Evolutionary conservation across 768 basidiomycete genomes (phyloP), one percentile per base, ranked within the genome.

Genomic region (Mycena vitilis): DNA sequence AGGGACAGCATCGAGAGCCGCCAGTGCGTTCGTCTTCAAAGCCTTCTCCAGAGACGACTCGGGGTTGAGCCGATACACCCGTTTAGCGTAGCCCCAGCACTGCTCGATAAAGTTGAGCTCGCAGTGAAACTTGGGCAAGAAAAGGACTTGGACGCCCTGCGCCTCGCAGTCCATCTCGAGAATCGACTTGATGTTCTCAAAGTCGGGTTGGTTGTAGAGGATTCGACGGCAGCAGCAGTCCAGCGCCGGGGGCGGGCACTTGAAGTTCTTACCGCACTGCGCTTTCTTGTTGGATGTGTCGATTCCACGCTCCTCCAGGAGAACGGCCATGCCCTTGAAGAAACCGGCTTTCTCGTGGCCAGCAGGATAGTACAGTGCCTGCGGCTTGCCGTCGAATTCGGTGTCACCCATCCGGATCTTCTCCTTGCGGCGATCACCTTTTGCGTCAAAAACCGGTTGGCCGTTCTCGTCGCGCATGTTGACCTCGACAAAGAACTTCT

Each of bases 171-270:
- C 45, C 7, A 36, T 59, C 60, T 81, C 72, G 1, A 81, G 70
- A 22, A 66, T 36, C 2, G 75, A 76, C 62, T 74, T 66, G 10
- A 75, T 67, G 36, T 74, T 60, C 3, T 62, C 66, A 51, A 82
- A 82, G 65, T 83, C 81, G 2, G 77, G 76, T 30, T 63, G 62
- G 30, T 55, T 63, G 44, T 34, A 63, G 10, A 54, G 22, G 30
- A 45, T n/a, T 4, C 61, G 61, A 44, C 61, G 52, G 25, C n/a
- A 30, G 40, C 61, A 63, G 52, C 61, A 63, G 52, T 63, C 55
- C 79, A 62, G 38, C 71, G 74, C 73, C 55, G 79, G 11, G 78
- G 78, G 18, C 77, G 56, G 16, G 54, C 77, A 76, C 48, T 75
- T 70, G 68, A 75, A 66, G 51, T 55, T 36, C 15, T 0, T 38